Evolutionary conservation across 176 grass and related monocot genomes (phyloP).

Genomic region (Pontederia crassipes): DNA sequence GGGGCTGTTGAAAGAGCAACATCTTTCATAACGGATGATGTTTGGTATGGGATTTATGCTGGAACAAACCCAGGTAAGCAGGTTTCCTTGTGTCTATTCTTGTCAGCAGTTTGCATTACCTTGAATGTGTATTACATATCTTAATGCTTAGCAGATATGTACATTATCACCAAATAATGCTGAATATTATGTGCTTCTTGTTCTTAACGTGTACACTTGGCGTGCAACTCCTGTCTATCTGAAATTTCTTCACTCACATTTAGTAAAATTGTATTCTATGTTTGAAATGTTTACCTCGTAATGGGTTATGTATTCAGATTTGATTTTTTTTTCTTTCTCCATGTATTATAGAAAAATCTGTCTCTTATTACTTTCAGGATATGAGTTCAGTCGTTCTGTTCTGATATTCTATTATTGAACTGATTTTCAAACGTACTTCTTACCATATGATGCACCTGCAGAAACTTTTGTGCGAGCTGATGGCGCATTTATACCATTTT

Average conservation of each 20-base stretch:
- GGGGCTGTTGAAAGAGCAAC: constrained; percentile 95
- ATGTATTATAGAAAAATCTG: too few species aligned
- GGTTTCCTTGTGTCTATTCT: constrained; percentile 26
- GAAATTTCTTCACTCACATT: too few species aligned
- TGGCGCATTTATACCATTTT: constrained; percentile 91
- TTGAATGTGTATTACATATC: neutral
- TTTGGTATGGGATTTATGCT: constrained; percentile 98
- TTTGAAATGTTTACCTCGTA: too few species aligned
- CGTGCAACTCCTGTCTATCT: too few species aligned
- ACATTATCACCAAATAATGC: too few species aligned
- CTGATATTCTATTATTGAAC: neutral
- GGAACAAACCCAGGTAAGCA: constrained; percentile 94
- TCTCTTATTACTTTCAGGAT: too few species aligned
- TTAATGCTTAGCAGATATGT: too few species aligned
- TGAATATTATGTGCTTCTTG: too few species aligned
- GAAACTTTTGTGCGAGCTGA: constrained; percentile 99
- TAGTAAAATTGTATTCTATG: too few species aligned
- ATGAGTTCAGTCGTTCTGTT: too few species aligned
- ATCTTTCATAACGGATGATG: constrained; percentile 96
- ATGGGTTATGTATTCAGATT: neutral
- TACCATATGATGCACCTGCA: constrained; percentile 34
- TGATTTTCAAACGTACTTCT: constrained; percentile 50
- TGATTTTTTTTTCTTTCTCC: neutral
- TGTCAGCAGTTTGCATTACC: neutral
- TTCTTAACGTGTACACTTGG: too few species aligned